Percentiles rank a stretch among this genome's conserved stretches.
Conservation (phyloP, 441 rosid species). For the Jatropha multifida region DNA sequence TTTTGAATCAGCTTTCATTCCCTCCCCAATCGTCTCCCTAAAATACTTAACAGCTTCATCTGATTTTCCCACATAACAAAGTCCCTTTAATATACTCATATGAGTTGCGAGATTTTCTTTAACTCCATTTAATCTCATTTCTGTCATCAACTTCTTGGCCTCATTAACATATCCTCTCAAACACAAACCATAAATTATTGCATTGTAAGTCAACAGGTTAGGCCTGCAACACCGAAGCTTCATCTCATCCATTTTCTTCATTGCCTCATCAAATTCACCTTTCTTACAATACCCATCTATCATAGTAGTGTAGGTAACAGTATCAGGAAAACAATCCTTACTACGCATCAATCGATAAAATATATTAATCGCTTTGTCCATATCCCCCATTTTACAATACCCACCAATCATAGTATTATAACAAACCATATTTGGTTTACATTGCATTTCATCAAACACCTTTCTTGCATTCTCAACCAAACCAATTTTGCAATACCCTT, state of each 20-base stretch:
- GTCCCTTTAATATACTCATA: slow-evolving; percentile 41
- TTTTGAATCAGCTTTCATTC: slow-evolving; percentile 32
- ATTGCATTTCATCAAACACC: slow-evolving; percentile 45
- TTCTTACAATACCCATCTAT: slow-evolving; percentile 72
- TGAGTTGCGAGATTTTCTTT: slow-evolving; percentile 39
- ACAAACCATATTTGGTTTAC: slow-evolving; percentile 33
- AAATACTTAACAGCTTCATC: slow-evolving; percentile 35
- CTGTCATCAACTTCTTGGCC: slow-evolving; percentile 33
- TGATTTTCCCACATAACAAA: slow-evolving; percentile 25
- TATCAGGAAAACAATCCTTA: slow-evolving; percentile 54
- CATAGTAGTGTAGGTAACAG: slow-evolving; percentile 56
- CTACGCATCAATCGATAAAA: slow-evolving; percentile 43
- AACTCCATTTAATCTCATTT: slow-evolving; percentile 44
- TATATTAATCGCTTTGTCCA: slow-evolving; percentile 31
- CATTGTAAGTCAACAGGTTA: slow-evolving; percentile 62
- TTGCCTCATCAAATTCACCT: slow-evolving; percentile 69
- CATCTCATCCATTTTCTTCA: slow-evolving; percentile 76
- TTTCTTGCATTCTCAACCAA: slow-evolving; percentile 37
- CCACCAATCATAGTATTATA: slow-evolving; percentile 46
- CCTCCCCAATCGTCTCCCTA: slow-evolving; percentile 23
- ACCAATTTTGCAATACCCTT: slow-evolving; percentile 36
- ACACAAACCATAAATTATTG: slow-evolving; percentile 42
- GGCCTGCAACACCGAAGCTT: slow-evolving; percentile 56
- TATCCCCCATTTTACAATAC: slow-evolving; percentile 39
- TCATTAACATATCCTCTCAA: slow-evolving; percentile 36